Evolutionary conservation across 2,329 filamentous ascomycete genomes (phyloP).

Genomic region (Davidsoniella neocaledoniae): DNA sequence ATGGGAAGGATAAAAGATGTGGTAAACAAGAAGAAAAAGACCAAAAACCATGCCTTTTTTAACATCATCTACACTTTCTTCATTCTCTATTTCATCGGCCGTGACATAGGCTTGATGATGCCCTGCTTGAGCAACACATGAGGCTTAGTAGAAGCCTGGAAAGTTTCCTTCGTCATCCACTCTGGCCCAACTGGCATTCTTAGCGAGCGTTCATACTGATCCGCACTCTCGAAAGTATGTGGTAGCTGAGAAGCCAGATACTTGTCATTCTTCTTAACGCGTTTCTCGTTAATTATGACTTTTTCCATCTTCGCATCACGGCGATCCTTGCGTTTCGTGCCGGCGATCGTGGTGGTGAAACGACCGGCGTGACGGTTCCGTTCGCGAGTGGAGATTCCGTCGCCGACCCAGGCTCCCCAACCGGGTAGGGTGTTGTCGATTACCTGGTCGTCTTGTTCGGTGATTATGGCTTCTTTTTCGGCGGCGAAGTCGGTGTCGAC

Average conservation of each 20-base stretch:
- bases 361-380: conserved; percentile 45
- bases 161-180: conserved; percentile 92
- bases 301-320: conserved; percentile 67
- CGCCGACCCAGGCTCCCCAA: conserved; percentile 85
- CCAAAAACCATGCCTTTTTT: background rate
- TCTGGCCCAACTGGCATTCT: conserved; percentile 79
- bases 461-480: conserved; percentile 57
- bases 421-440: conserved; percentile 76
- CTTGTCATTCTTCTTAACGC: conserved; percentile 75
- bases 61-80: background rate
- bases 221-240: conserved; percentile 70
- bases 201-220: conserved; percentile 81
- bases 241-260: conserved; percentile 75
- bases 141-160: conserved; percentile 79
- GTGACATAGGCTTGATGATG: conserved; percentile 72
- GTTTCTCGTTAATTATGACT: conserved; percentile 88
- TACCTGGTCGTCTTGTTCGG: conserved; percentile 68
- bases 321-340: conserved; percentile 58
- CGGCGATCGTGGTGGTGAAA: conserved; percentile 50
- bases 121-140: conserved; percentile 82
- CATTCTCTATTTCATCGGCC: conserved; percentile 35
- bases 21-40: background rate
- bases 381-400: conserved; percentile 57
- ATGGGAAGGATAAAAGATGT: background rate
- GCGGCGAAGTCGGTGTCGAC: conserved; percentile 63